Percentiles rank a stretch among this genome's conserved stretches.
Conservation (phyloP, 1,284 basidiomycete species). For the Trichosporon sp. region DNA sequence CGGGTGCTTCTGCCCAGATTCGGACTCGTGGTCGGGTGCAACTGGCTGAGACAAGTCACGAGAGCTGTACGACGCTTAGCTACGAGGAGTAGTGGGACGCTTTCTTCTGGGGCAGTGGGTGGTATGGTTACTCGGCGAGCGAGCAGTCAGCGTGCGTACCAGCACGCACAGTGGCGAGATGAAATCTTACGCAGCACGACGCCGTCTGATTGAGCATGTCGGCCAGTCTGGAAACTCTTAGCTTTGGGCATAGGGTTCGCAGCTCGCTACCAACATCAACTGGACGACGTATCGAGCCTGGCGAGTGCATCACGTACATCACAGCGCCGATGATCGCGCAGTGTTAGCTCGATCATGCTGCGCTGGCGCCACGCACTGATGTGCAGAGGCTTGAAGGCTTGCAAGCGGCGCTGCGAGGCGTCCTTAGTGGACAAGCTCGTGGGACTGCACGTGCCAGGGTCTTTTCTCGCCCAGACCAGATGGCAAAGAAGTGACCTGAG, state of each 20-base stretch:
- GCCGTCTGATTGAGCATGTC: conserved; percentile 12
- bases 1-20: not conserved
- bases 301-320: not conserved
- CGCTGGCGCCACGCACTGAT: not conserved
- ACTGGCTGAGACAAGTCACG: not conserved
- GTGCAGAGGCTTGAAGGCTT: not conserved
- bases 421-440: not conserved
- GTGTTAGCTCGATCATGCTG: not conserved
- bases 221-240: conserved; percentile 7
- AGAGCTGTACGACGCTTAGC: not conserved
- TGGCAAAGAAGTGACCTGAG: not conserved
- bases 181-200: conserved; percentile 4
- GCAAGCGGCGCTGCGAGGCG: too few relatives aligned
- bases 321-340: not conserved
- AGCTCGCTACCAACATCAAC: not conserved
- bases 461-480: not conserved
- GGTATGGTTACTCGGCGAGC: not conserved
- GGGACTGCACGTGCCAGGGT: conserved; percentile 9
- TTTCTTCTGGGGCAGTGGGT: not conserved
- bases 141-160: not conserved
- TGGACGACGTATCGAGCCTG: not conserved
- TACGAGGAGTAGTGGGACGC: not conserved
- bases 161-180: too few relatives aligned
- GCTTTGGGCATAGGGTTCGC: conserved; percentile 1
- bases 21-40: not conserved